phyloP scores from a whole-genome alignment of 306 rosid species.

The Cicer cuneatum region DNA sequence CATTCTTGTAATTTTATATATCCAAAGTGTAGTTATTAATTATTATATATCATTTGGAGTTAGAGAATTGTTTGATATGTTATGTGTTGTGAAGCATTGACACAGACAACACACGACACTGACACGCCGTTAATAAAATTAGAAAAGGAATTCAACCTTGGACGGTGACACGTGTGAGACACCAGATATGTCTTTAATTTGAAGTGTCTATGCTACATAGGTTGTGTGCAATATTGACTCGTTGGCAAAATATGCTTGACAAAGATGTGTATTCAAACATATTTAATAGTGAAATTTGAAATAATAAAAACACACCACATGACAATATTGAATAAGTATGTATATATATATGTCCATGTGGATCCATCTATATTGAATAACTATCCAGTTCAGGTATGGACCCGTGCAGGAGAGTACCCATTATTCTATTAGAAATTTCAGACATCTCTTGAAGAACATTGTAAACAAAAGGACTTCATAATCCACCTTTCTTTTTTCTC shows the following conservation, averaged over 20 bases:
- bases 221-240: background rate
- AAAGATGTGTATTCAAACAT: background rate
- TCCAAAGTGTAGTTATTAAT: background rate
- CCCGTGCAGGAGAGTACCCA: no score
- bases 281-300: conserved; percentile 12
- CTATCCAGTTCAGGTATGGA: no score
- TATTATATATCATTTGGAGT: conserved; percentile 11
- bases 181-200: no score
- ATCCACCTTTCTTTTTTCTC: conserved; percentile 2
- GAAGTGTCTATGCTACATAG: no score
- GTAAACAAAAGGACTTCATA: background rate
- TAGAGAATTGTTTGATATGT: background rate
- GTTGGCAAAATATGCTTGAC: conserved; percentile 20
- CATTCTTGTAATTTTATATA: background rate
- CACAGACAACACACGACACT: no score
- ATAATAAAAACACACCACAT: background rate
- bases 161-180: no score
- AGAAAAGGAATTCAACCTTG: no score
- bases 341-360: background rate
- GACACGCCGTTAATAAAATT: no score
- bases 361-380: background rate
- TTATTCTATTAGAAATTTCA: background rate
- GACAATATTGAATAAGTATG: background rate
- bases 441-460: conserved; percentile 29
- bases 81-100: background rate